These are phyloP conservation scores for Russula olivacea DNA, from an alignment of 768 basidiomycete genomes.

Conservation along the genomic window DNA sequence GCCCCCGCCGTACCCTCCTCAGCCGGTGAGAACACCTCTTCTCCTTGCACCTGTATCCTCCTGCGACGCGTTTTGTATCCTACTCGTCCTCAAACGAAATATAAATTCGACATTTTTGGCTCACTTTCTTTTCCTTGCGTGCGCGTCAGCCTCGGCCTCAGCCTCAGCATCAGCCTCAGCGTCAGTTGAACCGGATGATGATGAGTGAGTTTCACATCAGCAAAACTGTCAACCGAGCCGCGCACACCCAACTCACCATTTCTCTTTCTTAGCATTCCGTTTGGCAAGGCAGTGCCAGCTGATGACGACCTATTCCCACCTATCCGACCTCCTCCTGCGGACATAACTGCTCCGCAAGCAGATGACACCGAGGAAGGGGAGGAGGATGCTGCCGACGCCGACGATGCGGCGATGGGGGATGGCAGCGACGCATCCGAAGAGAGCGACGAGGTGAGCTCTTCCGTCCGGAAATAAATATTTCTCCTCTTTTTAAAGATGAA, in stretches of 20 bases:
- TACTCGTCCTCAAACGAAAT: conserved; percentile 21
- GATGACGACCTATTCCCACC: conserved; percentile 17
- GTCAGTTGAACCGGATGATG: conserved; percentile 21
- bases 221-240: background rate
- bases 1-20: conserved; percentile 41
- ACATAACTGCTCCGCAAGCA: conserved; percentile 9
- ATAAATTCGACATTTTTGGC: conserved; percentile 21
- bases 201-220: conserved; percentile 20
- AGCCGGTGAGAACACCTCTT: conserved; percentile 17
- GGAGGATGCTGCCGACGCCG: background rate
- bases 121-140: conserved; percentile 19
- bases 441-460: conserved; percentile 38
- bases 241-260: conserved; percentile 1
- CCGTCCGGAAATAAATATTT: conserved; percentile 36
- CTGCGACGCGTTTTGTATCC: conserved; percentile 18
- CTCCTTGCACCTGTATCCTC: background rate
- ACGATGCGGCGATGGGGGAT: conserved; percentile 34
- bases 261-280: conserved; percentile 12
- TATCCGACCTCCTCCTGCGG: conserved; percentile 25
- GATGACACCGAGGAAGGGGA: conserved; percentile 20
- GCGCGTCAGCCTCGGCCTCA: background rate
- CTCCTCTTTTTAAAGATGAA: background rate
- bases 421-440: conserved; percentile 39
- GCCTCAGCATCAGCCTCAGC: background rate
- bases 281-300: conserved; percentile 5